Evolutionary conservation across 768 basidiomycete species (phyloP).

Genomic region (Amanita subjunquillea): DNA sequence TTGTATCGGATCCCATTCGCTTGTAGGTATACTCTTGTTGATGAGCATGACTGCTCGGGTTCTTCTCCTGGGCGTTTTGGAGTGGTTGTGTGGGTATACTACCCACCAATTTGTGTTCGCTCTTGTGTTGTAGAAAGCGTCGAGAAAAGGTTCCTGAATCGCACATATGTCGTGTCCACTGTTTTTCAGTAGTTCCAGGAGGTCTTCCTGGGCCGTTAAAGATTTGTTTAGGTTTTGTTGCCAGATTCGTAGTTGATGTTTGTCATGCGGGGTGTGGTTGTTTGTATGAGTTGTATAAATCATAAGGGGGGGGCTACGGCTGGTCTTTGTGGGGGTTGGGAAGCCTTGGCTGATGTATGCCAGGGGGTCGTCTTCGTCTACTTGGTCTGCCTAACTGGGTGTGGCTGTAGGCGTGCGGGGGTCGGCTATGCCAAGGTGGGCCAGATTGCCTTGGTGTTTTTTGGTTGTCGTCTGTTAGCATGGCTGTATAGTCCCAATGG

Average conservation of each 20-base stretch:
- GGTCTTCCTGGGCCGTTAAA: neutral
- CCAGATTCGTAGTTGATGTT: neutral
- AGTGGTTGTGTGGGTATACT: neutral
- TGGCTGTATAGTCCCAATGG: too few relatives aligned
- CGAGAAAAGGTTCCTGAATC: neutral
- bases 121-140: neutral
- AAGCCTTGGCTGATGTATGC: too few relatives aligned
- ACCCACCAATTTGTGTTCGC: neutral
- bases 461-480: too few relatives aligned
- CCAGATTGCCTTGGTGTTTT: too few relatives aligned
- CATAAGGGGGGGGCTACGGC: neutral
- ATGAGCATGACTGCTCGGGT: neutral
- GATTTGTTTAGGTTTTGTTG: neutral
- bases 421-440: too few relatives aligned
- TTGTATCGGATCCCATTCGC: neutral
- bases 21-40: neutral
- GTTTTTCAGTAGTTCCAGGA: neutral
- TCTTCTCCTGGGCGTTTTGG: neutral
- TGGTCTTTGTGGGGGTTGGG: neutral
- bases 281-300: neutral
- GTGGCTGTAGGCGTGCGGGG: too few relatives aligned
- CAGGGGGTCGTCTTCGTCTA: too few relatives aligned
- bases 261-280: neutral
- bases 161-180: neutral
- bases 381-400: too few relatives aligned